A percentile compares a stretch with the other conserved stretches of the same genome.
phyloP scores from a whole-genome alignment of 2,329 filamentous ascomycete genomes.

The Penicillium sclerotiorum region DNA sequence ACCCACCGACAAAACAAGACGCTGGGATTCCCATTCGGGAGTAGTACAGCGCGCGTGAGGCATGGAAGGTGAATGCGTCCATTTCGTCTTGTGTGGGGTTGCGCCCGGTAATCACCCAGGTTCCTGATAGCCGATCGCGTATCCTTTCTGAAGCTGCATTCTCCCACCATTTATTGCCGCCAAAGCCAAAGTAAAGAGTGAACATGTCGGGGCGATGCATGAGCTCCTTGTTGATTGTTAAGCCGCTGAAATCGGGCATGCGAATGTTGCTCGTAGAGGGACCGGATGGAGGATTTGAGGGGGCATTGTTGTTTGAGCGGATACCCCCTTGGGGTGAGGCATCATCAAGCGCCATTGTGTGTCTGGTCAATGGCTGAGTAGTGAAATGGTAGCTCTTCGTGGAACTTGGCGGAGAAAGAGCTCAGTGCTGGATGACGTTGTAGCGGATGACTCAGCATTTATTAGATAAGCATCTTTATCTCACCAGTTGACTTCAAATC shows the following conservation, averaged over 20 bases:
- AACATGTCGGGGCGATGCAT: conserved; percentile 29
- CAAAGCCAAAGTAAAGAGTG: conserved; percentile 32
- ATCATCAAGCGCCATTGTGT: conserved; percentile 32
- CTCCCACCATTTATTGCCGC: conserved; percentile 24
- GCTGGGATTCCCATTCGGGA: conserved; percentile 24
- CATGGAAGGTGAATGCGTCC: conserved; percentile 32
- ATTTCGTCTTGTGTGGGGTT: conserved; percentile 37
- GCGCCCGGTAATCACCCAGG: conserved; percentile 27
- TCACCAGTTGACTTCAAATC: too few species aligned
- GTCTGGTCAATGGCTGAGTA: neutral
- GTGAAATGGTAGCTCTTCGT: neutral
- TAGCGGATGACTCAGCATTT: neutral
- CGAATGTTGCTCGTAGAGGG: conserved; percentile 18
- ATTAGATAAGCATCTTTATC: too few species aligned
- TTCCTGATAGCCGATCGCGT: conserved; percentile 22
- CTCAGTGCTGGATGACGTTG: neutral
- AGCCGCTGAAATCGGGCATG: neutral
- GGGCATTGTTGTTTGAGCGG: conserved; percentile 2
- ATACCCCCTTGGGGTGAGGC: conserved; percentile 21
- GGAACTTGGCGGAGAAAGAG: neutral
- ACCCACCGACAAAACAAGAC: conserved; percentile 7
- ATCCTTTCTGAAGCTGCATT: conserved; percentile 5
- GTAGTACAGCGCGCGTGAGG: conserved; percentile 25
- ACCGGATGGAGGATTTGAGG: conserved; percentile 9
- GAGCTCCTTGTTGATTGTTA: conserved; percentile 28